Percentiles rank a stretch among this genome's conserved stretches.
Conservation (phyloP, 371 early-diverging fungal genomes). For the Rhizopus delemar region DNA sequence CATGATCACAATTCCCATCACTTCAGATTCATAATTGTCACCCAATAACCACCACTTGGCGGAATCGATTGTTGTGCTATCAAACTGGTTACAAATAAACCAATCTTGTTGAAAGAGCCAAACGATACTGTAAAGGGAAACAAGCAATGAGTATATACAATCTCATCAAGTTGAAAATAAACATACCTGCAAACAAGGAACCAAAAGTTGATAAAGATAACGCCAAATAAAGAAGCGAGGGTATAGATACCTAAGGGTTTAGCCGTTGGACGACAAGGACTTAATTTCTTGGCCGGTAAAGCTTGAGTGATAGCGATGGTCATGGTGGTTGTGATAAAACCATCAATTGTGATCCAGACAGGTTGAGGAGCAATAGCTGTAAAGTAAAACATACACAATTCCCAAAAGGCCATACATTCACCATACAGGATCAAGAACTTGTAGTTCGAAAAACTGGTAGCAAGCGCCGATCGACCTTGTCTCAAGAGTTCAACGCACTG, state of each 20-base stretch:
- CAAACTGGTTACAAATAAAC: slow-evolving; percentile 80
- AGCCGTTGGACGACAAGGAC: slow-evolving; percentile 73
- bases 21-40: slow-evolving; percentile 77
- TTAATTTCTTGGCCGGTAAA: slow-evolving; percentile 58
- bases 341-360: slow-evolving; percentile 79
- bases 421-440: slow-evolving; percentile 82
- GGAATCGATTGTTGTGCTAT: slow-evolving; percentile 65
- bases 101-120: slow-evolving; percentile 64
- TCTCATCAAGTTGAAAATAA: not conserved
- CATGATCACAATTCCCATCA: slow-evolving; percentile 61
- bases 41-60: slow-evolving; percentile 80
- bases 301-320: slow-evolving; percentile 73
- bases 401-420: slow-evolving; percentile 71
- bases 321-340: slow-evolving; percentile 66
- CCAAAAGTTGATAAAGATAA: slow-evolving; percentile 68
- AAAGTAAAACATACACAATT: slow-evolving; percentile 73
- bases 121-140: slow-evolving; percentile 26
- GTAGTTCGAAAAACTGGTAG: slow-evolving; percentile 74
- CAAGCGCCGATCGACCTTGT: slow-evolving; percentile 78
- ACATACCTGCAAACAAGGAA: slow-evolving; percentile 36
- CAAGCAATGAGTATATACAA: not conserved
- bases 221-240: slow-evolving; percentile 66
- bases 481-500: slow-evolving; percentile 72
- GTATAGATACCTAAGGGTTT: slow-evolving; percentile 74
- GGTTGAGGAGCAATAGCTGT: slow-evolving; percentile 60